A percentile compares a stretch with the other conserved stretches of the same genome.
These are phyloP conservation scores for Corylus americana DNA, from an alignment of 306 rosid species.

Conservation along the genomic window DNA sequence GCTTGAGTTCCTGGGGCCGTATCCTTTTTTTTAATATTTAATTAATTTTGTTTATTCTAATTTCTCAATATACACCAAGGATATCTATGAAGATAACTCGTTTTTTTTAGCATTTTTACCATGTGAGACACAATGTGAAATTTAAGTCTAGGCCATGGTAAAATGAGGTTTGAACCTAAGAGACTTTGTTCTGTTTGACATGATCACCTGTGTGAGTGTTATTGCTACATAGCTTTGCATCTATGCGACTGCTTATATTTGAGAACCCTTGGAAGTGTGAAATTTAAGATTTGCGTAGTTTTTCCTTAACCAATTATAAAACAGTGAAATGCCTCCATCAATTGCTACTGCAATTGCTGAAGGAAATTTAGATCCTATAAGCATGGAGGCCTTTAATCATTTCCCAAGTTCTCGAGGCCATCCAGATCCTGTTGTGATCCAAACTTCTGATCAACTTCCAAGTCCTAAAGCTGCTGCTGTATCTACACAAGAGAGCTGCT, in stretches of 20 bases:
- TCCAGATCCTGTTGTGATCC: slow-evolving; percentile 30
- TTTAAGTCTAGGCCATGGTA: neutral
- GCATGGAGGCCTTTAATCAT: slow-evolving; percentile 68
- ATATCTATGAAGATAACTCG: neutral
- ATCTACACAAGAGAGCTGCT: slow-evolving; percentile 40
- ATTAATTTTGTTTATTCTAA: neutral
- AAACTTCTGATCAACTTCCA: slow-evolving; percentile 27
- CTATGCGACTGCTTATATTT: slow-evolving; percentile 12
- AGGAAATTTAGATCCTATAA: slow-evolving; percentile 80
- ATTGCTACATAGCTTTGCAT: slow-evolving; percentile 1
- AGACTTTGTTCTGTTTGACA: slow-evolving; percentile 14
- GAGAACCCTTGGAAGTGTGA: neutral
- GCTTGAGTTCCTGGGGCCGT: slow-evolving; percentile 90
- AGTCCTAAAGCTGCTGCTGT: slow-evolving; percentile 40
- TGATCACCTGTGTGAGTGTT: neutral
- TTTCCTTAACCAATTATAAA: slow-evolving; percentile 49
- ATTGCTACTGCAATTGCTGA: slow-evolving; percentile 78
- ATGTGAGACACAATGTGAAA: neutral
- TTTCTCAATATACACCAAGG: neutral
- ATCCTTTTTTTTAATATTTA: slow-evolving; percentile 44
- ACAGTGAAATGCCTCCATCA: slow-evolving; percentile 71
- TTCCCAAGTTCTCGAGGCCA: slow-evolving; percentile 33
- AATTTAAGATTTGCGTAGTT: neutral
- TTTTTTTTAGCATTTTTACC: neutral
- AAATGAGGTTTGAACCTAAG: slow-evolving; percentile 10